A percentile compares a stretch with the other conserved stretches of the same genome.
Evolutionary conservation across 495 filamentous ascomycete species (phyloP).

Genomic region (Penicillium canariense): DNA sequence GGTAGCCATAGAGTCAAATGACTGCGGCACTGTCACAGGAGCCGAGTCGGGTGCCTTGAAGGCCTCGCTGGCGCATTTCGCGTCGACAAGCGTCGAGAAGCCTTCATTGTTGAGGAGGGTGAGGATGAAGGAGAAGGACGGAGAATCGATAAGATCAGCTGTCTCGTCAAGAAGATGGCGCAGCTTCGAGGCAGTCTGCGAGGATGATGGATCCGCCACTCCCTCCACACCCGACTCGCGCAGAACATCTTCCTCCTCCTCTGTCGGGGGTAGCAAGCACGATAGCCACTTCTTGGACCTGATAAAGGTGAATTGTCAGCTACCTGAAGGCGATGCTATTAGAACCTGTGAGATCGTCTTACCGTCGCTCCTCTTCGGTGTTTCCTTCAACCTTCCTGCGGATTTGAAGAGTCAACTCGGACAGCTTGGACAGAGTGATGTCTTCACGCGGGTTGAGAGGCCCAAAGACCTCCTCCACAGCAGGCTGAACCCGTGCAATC

Average conservation of each 20-base stretch:
- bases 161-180: slow-evolving; percentile 94
- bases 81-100: slow-evolving; percentile 77
- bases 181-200: slow-evolving; percentile 54
- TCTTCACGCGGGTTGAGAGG: slow-evolving; percentile 83
- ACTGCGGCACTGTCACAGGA: slow-evolving; percentile 43
- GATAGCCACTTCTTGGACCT: slow-evolving; percentile 68
- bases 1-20: slow-evolving; percentile 43
- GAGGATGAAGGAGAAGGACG: slow-evolving; percentile 77
- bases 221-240: slow-evolving; percentile 75
- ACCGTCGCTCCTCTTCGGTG: slow-evolving; percentile 62
- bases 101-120: slow-evolving; percentile 82
- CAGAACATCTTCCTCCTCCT: slow-evolving; percentile 78
- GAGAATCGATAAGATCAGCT: slow-evolving; percentile 91
- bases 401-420: slow-evolving; percentile 72
- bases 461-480: slow-evolving; percentile 84
- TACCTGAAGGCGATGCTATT: background rate
- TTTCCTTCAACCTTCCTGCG: slow-evolving; percentile 80
- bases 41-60: slow-evolving; percentile 59
- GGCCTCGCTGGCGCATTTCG: slow-evolving; percentile 71
- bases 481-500: slow-evolving; percentile 70
- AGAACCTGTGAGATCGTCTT: slow-evolving; percentile 22
- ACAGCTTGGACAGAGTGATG: slow-evolving; percentile 72
- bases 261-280: slow-evolving; percentile 74
- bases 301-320: background rate
- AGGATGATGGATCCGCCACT: slow-evolving; percentile 43